A percentile compares a stretch with the other conserved stretches of the same genome.
Conservation (phyloP, 2,329 filamentous ascomycete species). For the Aspergillus ochraceus region DNA sequence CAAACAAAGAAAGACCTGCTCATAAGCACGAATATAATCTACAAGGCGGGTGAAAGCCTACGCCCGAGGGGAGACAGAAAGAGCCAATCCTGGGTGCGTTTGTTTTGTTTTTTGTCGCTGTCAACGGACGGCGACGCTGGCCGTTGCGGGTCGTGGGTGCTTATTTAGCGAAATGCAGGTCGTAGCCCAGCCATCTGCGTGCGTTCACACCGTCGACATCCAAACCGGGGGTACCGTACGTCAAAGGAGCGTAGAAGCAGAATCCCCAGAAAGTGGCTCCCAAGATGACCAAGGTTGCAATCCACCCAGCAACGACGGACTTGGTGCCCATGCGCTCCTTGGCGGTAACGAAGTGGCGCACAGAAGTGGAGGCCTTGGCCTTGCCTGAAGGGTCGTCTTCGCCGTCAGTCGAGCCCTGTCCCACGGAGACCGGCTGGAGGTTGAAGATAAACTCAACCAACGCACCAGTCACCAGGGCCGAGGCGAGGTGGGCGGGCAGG, state of each 20-base stretch:
- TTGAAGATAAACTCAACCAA: conserved; percentile 96
- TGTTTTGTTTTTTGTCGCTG: neutral
- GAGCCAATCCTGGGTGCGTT: neutral
- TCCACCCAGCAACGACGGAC: conserved; percentile 76
- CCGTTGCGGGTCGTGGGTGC: neutral
- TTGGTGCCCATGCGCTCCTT: conserved; percentile 78
- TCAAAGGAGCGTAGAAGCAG: conserved; percentile 91
- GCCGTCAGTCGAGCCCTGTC: conserved; percentile 50
- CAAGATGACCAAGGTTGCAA: conserved; percentile 71
- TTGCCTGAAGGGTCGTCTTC: conserved; percentile 40
- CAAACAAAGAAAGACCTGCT: neutral
- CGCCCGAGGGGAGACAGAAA: neutral
- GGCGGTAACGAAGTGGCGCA: conserved; percentile 67
- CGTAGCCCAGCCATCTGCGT: conserved; percentile 95
- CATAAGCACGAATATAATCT: neutral
- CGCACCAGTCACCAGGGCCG: conserved; percentile 83
- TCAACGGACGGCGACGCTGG: neutral
- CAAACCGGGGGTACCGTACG: conserved; percentile 90
- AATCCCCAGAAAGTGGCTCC: conserved; percentile 71
- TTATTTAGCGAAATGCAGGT: conserved; percentile 98
- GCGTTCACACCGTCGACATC: conserved; percentile 73
- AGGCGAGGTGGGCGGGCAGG: conserved; percentile 89
- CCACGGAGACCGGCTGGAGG: conserved; percentile 63
- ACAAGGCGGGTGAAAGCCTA: neutral
- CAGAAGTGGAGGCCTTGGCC: conserved; percentile 42